phyloP scores from a whole-genome alignment of 1,284 basidiomycete genomes.

The Kwoniella shivajii region DNA sequence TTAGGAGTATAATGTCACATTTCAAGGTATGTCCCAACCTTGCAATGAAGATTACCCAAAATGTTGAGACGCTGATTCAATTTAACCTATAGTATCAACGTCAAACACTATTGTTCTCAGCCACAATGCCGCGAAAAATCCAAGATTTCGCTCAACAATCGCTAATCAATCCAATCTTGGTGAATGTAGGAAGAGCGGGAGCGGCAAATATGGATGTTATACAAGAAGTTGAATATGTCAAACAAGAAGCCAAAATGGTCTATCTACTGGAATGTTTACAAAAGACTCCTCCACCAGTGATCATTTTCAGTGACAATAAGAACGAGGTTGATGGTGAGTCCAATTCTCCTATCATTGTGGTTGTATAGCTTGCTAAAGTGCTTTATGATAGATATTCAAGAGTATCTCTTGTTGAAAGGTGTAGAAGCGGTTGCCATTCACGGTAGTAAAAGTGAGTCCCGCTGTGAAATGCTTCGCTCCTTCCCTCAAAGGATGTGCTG shows the following conservation, averaged over 20 bases:
- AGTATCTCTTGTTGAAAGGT: slow-evolving; percentile 93
- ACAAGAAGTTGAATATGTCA: slow-evolving; percentile 98
- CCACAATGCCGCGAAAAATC: slow-evolving; percentile 98
- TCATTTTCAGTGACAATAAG: slow-evolving; percentile 98
- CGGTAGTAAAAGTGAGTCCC: slow-evolving; percentile 81
- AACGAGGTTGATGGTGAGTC: slow-evolving; percentile 92
- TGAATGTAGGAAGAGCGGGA: slow-evolving; percentile 97
- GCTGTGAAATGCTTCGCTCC: too few species aligned
- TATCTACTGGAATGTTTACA: slow-evolving; percentile 96
- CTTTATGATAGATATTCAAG: slow-evolving; percentile 81
- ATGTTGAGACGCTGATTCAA: neutral
- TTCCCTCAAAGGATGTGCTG: neutral
- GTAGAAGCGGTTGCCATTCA: slow-evolving; percentile 99
- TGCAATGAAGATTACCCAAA: neutral
- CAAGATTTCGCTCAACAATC: slow-evolving; percentile 98
- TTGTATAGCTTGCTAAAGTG: neutral
- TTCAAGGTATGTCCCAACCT: slow-evolving; percentile 69
- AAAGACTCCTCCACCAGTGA: slow-evolving; percentile 97
- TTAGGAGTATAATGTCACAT: slow-evolving; percentile 97
- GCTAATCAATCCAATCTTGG: slow-evolving; percentile 85
- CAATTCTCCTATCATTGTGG: neutral
- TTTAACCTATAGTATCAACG: slow-evolving; percentile 72
- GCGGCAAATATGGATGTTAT: slow-evolving; percentile 96
- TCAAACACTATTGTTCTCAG: slow-evolving; percentile 95
- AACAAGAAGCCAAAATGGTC: slow-evolving; percentile 99